Evolutionary conservation across 768 basidiomycete genomes (phyloP).

Genomic region (Asterophora lycoperdoides): DNA sequence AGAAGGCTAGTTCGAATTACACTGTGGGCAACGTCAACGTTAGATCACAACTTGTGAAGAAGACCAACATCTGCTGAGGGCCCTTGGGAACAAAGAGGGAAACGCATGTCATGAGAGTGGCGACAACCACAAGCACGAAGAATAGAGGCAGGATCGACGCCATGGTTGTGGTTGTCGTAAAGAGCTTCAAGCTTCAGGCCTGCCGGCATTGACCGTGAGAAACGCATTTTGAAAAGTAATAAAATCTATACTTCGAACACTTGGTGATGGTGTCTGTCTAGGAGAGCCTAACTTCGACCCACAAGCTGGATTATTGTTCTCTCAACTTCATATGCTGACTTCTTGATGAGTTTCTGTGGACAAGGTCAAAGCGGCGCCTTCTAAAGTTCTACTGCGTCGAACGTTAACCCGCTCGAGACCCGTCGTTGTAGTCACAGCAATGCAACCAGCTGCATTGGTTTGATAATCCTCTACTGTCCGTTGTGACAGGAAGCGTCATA

Average conservation of each 20-base stretch:
- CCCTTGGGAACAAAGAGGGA: conserved; percentile 82
- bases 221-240: too few species aligned
- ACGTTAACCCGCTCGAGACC: too few species aligned
- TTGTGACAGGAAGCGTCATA: conserved; percentile 50
- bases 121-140: conserved; percentile 59
- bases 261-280: too few species aligned
- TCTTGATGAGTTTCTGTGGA: conserved; percentile 33
- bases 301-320: too few species aligned
- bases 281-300: too few species aligned
- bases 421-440: too few species aligned
- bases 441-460: too few species aligned
- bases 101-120: conserved; percentile 57
- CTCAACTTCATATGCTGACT: conserved; percentile 37
- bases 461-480: conserved; percentile 59
- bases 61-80: conserved; percentile 80
- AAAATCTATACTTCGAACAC: too few species aligned
- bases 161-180: conserved; percentile 37
- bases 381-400: background rate
- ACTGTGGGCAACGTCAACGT: conserved; percentile 37
- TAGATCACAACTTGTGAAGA: background rate
- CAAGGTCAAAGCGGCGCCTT: background rate
- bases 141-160: conserved; percentile 67
- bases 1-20: conserved; percentile 77
- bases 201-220: too few species aligned
- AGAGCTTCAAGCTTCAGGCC: background rate